Conservation (phyloP, 176 grass and related monocot species). For the Oryza meyeriana region DNA sequence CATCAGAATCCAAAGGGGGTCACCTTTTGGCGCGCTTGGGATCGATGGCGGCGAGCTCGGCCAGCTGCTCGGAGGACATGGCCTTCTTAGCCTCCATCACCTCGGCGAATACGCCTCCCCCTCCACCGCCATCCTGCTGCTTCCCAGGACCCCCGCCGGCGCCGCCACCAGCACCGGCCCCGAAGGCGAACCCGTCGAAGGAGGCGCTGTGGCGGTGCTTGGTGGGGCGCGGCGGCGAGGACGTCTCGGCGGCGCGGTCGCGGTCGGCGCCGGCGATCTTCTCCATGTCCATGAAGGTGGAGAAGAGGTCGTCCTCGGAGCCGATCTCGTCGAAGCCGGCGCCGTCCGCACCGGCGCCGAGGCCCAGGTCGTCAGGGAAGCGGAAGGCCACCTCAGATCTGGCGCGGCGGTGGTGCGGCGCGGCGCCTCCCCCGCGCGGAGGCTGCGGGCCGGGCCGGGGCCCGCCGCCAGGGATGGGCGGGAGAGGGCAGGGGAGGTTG, state of each 20-base stretch:
- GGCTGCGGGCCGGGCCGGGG: background rate
- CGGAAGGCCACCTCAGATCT: constrained; percentile 97
- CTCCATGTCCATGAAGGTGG: constrained; percentile 98
- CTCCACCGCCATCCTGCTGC: constrained; percentile 32
- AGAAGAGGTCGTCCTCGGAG: constrained; percentile 96
- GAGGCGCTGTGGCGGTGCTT: constrained; percentile 96
- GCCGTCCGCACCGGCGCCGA: constrained; percentile 20
- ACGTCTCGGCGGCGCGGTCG: constrained; percentile 71
- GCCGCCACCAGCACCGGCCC: background rate
- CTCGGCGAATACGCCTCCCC: constrained; percentile 51
- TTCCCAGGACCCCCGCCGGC: background rate
- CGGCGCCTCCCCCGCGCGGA: background rate
- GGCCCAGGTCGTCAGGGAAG: constrained; percentile 64
- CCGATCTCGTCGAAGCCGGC: constrained; percentile 72
- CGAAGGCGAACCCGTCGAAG: constrained; percentile 68
- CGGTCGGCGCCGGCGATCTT: constrained; percentile 67
- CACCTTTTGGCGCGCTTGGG: constrained; percentile 90
- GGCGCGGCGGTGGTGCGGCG: constrained; percentile 75
- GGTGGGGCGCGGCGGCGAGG: constrained; percentile 41
- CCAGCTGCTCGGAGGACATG: constrained; percentile 74
- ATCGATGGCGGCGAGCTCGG: constrained; percentile 72
- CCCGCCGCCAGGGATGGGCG: constrained; percentile 25
- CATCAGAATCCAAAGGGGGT: background rate
- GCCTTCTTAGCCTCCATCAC: constrained; percentile 85
- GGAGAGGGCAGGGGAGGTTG: constrained; percentile 51